Evolutionary conservation across 495 filamentous ascomycete species (phyloP).

Genomic region (Hyaloscypha bicolor): DNA sequence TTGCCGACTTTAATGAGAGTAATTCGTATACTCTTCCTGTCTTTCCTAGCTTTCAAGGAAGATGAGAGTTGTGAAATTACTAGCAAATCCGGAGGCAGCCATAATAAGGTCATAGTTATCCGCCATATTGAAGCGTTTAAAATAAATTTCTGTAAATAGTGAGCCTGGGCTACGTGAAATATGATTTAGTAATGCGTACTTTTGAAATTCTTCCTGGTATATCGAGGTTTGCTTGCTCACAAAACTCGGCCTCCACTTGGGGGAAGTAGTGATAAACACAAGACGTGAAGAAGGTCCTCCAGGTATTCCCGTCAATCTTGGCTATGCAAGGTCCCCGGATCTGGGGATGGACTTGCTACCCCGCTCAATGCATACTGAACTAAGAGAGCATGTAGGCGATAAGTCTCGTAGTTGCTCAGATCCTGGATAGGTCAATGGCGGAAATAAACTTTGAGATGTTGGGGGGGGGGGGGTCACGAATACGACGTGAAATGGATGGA

Average conservation of each 20-base stretch:
- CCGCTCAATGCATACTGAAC: no score
- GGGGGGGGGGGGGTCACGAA: background rate
- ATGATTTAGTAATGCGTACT: background rate
- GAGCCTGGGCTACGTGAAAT: no score
- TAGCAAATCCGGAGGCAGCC: constrained; percentile 17
- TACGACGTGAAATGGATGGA: background rate
- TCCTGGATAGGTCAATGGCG: background rate
- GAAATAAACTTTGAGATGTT: background rate
- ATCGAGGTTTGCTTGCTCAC: no score
- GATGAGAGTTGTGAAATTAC: constrained; percentile 1
- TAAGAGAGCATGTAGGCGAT: background rate
- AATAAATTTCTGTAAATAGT: background rate
- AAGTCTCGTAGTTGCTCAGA: background rate
- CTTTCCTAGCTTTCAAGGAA: background rate
- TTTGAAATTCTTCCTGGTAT: background rate
- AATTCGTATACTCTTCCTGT: background rate
- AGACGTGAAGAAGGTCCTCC: no score
- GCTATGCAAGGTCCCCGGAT: background rate
- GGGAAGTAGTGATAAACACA: no score
- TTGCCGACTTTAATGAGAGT: background rate
- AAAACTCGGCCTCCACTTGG: no score
- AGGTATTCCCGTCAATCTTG: no score
- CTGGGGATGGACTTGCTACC: background rate
- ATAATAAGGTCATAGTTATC: constrained; percentile 16
- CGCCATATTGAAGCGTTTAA: background rate